phyloP scores from a whole-genome alignment of 2,329 filamentous ascomycete genomes.

The Trichoderma oligosporum region DNA sequence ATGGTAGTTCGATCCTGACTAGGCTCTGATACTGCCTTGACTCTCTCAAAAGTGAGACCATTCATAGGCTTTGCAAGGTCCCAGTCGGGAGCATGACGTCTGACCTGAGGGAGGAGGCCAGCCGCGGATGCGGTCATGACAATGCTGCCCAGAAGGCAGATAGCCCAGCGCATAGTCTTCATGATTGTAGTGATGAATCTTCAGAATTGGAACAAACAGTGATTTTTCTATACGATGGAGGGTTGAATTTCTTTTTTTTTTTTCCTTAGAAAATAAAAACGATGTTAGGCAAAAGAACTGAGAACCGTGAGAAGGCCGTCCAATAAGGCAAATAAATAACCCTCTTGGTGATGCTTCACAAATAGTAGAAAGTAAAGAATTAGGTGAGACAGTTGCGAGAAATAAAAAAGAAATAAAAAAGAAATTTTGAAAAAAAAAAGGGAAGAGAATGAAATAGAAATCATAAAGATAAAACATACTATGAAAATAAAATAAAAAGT shows the following conservation, averaged over 20 bases:
- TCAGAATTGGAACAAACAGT: no score
- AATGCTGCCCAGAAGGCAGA: constrained; percentile 18
- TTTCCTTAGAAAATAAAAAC: no score
- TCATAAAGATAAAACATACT: neutral
- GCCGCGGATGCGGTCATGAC: neutral
- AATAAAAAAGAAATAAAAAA: neutral
- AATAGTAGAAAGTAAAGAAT: neutral
- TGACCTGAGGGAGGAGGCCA: constrained; percentile 5
- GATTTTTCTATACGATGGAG: no score
- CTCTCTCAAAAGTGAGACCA: constrained; percentile 37
- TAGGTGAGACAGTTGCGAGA: neutral
- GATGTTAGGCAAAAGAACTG: no score
- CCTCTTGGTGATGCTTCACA: neutral
- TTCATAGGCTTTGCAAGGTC: constrained; percentile 37
- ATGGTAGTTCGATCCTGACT: constrained; percentile 29
- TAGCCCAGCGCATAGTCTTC: neutral
- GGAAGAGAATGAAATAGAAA: neutral
- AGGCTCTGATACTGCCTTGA: constrained; percentile 28
- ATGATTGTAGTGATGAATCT: neutral
- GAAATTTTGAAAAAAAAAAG: no score
- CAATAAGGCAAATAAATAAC: no score
- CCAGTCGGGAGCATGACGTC: constrained; percentile 24
- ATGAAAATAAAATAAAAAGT: neutral
- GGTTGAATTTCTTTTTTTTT: no score
- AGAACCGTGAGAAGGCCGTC: no score